Percentiles rank a stretch among this genome's conserved stretches.
Conservation (phyloP, 352 stramenopile genomes). For the Globisporangium solare region DNA sequence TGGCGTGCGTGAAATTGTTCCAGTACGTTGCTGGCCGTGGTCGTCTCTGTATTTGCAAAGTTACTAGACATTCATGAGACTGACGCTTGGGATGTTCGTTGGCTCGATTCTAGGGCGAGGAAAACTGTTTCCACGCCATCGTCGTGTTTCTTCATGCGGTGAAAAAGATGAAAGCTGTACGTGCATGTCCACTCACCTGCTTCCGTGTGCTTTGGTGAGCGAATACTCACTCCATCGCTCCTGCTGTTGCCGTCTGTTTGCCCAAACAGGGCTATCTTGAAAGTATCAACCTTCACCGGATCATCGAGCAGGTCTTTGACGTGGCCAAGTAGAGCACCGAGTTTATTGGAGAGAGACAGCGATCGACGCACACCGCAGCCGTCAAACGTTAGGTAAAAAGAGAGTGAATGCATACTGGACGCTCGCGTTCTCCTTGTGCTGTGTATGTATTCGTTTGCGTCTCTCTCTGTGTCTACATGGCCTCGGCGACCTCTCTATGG, state of each 20-base stretch:
- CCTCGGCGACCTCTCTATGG: background rate
- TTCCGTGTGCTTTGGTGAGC: background rate
- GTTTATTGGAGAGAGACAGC: background rate
- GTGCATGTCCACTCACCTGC: slow-evolving; percentile 22
- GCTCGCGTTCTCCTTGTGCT: background rate
- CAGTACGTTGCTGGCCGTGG: slow-evolving; percentile 29
- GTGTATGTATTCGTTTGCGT: background rate
- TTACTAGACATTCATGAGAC: no score
- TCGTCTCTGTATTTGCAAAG: background rate
- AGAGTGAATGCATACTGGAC: no score
- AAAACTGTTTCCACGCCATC: slow-evolving; percentile 82
- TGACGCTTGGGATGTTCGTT: no score
- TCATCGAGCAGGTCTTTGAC: slow-evolving; percentile 83
- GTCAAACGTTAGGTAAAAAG: no score
- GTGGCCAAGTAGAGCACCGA: slow-evolving; percentile 58
- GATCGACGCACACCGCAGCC: no score
- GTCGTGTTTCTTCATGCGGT: slow-evolving; percentile 81
- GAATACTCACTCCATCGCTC: background rate
- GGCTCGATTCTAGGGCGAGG: slow-evolving; percentile 45
- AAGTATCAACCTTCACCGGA: slow-evolving; percentile 84
- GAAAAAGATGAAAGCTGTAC: slow-evolving; percentile 82
- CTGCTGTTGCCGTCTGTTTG: slow-evolving; percentile 5
- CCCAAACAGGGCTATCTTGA: slow-evolving; percentile 65
- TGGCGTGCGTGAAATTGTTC: slow-evolving; percentile 76
- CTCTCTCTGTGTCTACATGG: background rate